A percentile compares a stretch with the other conserved stretches of the same genome.
Conservation (phyloP, 345 rosid genomes). For the Geranium brycei region DNA sequence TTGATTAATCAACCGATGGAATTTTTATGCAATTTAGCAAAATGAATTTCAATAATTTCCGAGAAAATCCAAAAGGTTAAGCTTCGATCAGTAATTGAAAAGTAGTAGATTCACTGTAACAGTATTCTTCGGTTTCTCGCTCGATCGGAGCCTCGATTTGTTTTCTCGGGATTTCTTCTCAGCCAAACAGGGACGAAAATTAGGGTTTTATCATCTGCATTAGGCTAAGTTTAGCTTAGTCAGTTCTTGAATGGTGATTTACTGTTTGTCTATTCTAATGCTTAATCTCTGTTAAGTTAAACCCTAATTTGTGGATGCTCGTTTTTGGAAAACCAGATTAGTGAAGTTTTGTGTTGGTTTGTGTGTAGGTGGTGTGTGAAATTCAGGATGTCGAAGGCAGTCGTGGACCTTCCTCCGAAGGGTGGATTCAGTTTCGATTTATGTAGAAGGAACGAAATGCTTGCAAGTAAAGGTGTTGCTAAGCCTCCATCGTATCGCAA, state of each 20-base stretch:
- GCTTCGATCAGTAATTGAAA: no score
- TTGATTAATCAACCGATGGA: no score
- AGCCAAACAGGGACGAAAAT: not conserved
- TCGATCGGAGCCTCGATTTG: not conserved
- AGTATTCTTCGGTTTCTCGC: not conserved
- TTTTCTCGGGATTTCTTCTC: not conserved
- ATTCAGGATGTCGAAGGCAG: constrained; percentile 40
- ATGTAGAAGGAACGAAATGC: constrained; percentile 71
- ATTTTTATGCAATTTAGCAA: no score
- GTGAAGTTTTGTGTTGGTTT: not conserved
- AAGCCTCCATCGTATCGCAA: constrained; percentile 56
- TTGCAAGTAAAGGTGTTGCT: constrained; percentile 38
- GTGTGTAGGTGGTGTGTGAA: not conserved
- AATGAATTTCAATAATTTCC: no score
- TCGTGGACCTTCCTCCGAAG: constrained; percentile 36
- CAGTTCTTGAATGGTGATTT: not conserved
- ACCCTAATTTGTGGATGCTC: not conserved
- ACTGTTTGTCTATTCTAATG: no score
- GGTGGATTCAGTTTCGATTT: constrained; percentile 88
- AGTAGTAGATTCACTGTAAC: no score
- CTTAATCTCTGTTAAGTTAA: no score
- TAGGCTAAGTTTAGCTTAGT: no score
- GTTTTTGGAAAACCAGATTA: not conserved
- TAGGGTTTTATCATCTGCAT: not conserved
- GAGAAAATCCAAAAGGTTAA: no score